phyloP scores from a whole-genome alignment of 352 stramenopile genomes.

The Plasmopara halstedii region DNA sequence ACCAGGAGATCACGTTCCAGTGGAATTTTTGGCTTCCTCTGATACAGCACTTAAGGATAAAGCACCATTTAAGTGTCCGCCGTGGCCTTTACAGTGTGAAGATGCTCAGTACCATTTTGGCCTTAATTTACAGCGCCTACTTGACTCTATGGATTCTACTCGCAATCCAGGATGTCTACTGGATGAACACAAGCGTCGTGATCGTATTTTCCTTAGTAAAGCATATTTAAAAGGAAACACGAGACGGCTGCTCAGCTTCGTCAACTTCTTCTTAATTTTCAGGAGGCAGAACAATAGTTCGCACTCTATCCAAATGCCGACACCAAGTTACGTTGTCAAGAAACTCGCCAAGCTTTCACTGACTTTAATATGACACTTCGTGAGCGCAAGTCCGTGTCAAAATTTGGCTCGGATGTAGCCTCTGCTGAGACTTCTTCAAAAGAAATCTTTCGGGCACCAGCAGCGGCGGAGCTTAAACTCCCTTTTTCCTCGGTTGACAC shows the following conservation, averaged over 20 bases:
- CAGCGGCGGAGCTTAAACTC: not conserved
- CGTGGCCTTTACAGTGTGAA: not conserved
- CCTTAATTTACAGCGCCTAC: not conserved
- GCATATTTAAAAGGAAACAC: constrained; percentile 1
- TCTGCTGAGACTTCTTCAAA: not conserved
- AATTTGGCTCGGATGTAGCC: constrained; percentile 6
- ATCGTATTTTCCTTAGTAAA: constrained; percentile 4
- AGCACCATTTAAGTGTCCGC: not conserved
- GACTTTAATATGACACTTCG: not conserved
- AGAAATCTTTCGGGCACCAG: too few relatives aligned
- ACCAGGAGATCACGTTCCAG: not conserved
- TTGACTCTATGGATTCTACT: not conserved
- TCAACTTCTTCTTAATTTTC: not conserved
- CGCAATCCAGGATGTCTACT: constrained; percentile 4
- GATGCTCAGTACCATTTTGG: not conserved
- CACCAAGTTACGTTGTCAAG: not conserved
- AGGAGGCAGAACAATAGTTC: not conserved
- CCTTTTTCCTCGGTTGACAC: constrained; percentile 3
- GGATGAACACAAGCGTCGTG: constrained; percentile 3
- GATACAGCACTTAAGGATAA: not conserved
- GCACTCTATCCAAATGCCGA: not conserved
- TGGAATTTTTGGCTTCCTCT: not conserved
- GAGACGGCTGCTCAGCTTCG: constrained; percentile 1
- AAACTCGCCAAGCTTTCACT: constrained; percentile 1
- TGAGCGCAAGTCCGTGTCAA: not conserved